Conservation (phyloP, 164 flowering plant species). For the Stephania cephalantha region DNA sequence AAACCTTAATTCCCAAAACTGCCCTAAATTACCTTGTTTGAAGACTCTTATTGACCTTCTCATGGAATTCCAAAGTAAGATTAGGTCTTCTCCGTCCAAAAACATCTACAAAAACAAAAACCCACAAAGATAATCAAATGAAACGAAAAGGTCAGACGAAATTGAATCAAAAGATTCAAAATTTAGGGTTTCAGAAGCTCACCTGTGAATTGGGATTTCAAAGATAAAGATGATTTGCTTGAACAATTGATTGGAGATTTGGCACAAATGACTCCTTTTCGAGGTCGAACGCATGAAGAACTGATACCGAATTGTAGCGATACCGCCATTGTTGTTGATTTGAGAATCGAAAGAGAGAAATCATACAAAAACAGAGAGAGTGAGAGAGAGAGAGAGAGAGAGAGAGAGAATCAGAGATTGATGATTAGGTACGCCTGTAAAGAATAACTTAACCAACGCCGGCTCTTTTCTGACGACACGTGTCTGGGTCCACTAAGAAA, state of each 20-base stretch:
- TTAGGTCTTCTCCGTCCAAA: conserved; percentile 39
- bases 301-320: conserved; percentile 25
- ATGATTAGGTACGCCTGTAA: no score
- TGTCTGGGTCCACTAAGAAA: no score
- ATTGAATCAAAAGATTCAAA: not conserved
- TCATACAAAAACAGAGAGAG: not conserved
- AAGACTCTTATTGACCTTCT: conserved; percentile 28
- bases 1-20: not conserved
- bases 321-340: conserved; percentile 23
- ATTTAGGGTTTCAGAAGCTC: conserved; percentile 5
- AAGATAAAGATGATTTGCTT: conserved; percentile 48
- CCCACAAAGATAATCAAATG: not conserved
- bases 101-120: conserved; percentile 24
- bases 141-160: not conserved
- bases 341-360: not conserved
- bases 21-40: not conserved
- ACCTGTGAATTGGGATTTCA: conserved; percentile 55
- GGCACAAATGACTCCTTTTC: conserved; percentile 15
- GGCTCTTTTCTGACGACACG: no score
- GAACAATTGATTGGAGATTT: conserved; percentile 44
- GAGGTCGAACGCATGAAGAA: conserved; percentile 29
- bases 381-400: not conserved
- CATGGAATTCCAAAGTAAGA: conserved; percentile 44
- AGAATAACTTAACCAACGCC: no score
- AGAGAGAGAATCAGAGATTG: no score